Evolutionary conservation across 2,329 filamentous ascomycete species (phyloP).

Genomic region (Cryphonectria naterciae): DNA sequence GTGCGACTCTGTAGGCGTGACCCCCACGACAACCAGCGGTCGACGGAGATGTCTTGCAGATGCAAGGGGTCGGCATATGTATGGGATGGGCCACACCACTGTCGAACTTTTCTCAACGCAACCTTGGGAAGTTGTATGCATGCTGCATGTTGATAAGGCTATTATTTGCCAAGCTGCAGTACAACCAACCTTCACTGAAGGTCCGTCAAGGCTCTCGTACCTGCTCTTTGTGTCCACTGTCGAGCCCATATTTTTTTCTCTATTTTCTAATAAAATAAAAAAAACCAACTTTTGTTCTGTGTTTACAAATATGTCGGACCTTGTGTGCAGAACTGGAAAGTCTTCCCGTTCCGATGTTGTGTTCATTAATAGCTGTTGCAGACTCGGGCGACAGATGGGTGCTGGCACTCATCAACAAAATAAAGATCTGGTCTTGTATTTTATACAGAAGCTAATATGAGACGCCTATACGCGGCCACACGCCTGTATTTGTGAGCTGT

Average conservation of each 20-base stretch:
- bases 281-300: no score
- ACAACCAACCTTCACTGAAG: background rate
- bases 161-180: background rate
- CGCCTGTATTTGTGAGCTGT: background rate
- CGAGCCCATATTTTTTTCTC: background rate
- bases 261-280: no score
- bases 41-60: background rate
- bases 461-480: background rate
- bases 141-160: constrained; percentile 14
- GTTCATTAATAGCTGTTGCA: background rate
- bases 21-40: background rate
- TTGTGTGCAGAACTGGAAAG: background rate
- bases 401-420: background rate
- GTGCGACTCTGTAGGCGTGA: background rate
- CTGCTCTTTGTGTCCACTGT: background rate
- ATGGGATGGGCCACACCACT: background rate
- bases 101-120: background rate
- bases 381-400: background rate
- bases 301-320: background rate
- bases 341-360: background rate
- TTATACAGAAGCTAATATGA: background rate
- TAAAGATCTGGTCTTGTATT: background rate
- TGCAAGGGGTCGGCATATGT: constrained; percentile 7
- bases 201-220: background rate
- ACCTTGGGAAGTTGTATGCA: background rate